Evolutionary conservation across 148 eudicot species (phyloP), one percentile per base, ranked within the genome.

Genomic region (Heliosperma pusillum): DNA sequence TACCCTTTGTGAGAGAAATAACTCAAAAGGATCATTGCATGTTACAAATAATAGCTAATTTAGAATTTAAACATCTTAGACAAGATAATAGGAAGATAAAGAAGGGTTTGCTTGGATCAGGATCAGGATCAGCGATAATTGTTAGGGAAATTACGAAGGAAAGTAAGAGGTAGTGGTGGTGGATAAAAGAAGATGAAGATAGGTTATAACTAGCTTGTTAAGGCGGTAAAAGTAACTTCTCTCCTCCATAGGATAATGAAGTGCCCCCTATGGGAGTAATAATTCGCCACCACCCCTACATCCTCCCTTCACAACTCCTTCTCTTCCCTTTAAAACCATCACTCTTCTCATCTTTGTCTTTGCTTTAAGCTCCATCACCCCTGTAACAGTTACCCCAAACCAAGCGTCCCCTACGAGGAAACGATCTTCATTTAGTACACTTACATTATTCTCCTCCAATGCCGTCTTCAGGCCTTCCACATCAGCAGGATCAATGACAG

Each of bases 401-500:
- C 55, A 50, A 50, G 55, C 15, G 19, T 12, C 3, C 55, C 19
- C 33, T n/a, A 29, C 10, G 10, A 19, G 11, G 61, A 52, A 10
- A 2, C 20, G 12, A 52, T 9, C 21, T 36, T 72, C 36, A 17
- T 15, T 2, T 3, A 36, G 61, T 10, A 53, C 33, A 86, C 91
- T 76, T 27, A 90, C 98, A 60, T 87, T 88, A 64, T 90, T 84
- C 73, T 87, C 79, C 72, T 89, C 86, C 59, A 93, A 79, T 5
- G 96, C 91, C 70, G 84, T 74, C 79, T 89, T 86, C 72, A 93
- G 85, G 57, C 82, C 96, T 79, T 76, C 88, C 66, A 89, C 27
- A 85, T 90, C 96, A 71, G 96, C 92, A 76, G 98, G 96, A 77
- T 90, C 98, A 81, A 93, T 87, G 74, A 93, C 93, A 26, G 96